Evolutionary conservation across 1,284 basidiomycete species (phyloP).

Genomic region (Malassezia arunalokei): DNA sequence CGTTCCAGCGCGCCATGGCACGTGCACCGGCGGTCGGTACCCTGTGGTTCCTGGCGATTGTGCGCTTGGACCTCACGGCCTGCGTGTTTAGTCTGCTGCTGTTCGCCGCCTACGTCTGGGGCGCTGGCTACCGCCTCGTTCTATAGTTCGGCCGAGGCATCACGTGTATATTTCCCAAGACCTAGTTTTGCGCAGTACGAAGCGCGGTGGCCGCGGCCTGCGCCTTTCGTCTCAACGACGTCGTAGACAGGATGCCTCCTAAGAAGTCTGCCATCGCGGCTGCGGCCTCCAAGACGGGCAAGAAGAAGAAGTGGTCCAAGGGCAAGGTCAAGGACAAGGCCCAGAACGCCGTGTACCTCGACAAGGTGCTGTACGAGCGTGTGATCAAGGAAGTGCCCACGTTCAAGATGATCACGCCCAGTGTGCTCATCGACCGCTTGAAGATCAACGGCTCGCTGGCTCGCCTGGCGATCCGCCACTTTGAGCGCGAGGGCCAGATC

Average conservation of each 20-base stretch:
- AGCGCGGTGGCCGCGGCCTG: not conserved
- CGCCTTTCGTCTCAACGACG: conserved; percentile 9
- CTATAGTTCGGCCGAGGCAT: conserved; percentile 6
- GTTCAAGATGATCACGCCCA: conserved; percentile 95
- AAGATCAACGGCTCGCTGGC: conserved; percentile 93
- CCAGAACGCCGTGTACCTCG: conserved; percentile 70
- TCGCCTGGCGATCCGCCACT: conserved; percentile 77
- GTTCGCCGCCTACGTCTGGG: conserved; percentile 24
- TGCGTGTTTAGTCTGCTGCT: conserved; percentile 34
- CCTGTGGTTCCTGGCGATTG: conserved; percentile 45
- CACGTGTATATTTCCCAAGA: conserved; percentile 12
- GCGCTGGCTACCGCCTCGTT: conserved; percentile 21
- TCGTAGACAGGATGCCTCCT: conserved; percentile 37
- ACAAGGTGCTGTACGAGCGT: conserved; percentile 64
- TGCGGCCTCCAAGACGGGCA: conserved; percentile 50
- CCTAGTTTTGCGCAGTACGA: conserved; percentile 9
- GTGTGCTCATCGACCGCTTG: conserved; percentile 78
- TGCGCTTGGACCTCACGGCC: conserved; percentile 38
- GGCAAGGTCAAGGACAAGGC: conserved; percentile 98
- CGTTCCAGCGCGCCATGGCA: conserved; percentile 38
- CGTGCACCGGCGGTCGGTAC: conserved; percentile 44
- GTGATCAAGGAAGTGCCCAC: conserved; percentile 98
- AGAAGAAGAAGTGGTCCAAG: conserved; percentile 99
- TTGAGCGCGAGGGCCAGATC: conserved; percentile 90
- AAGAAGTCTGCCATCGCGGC: conserved; percentile 47